These are phyloP conservation scores for Acacia confusa DNA, from an alignment of 306 rosid species.

Conservation along the genomic window DNA sequence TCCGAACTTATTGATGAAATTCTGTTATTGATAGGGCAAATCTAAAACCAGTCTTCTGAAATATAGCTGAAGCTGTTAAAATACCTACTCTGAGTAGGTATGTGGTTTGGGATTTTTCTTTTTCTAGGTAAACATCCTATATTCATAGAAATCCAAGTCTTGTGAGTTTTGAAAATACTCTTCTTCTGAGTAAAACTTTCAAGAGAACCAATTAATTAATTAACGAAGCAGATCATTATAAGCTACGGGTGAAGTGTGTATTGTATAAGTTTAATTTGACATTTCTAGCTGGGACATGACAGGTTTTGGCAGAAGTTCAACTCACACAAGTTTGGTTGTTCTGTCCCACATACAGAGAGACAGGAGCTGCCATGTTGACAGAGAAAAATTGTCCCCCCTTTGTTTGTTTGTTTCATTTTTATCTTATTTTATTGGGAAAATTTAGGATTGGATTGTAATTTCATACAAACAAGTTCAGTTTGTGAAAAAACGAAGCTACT, in stretches of 20 bases:
- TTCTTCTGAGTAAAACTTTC: background rate
- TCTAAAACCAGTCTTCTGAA: background rate
- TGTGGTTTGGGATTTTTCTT: background rate
- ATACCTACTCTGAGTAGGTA: background rate
- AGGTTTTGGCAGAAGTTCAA: constrained; percentile 11
- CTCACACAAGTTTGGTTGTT: background rate
- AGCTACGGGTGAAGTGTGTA: background rate
- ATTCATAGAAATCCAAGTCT: background rate
- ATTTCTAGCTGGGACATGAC: background rate
- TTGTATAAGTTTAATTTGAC: background rate
- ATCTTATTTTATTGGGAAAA: background rate
- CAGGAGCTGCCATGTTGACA: background rate
- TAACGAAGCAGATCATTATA: background rate
- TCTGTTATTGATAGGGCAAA: background rate
- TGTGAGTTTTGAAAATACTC: background rate
- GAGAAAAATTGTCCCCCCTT: background rate
- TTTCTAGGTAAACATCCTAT: background rate
- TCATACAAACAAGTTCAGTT: background rate
- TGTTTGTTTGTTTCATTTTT: background rate
- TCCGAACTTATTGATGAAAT: constrained; percentile 1
- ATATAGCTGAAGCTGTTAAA: background rate
- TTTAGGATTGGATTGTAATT: background rate
- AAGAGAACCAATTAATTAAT: background rate
- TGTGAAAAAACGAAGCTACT: background rate
- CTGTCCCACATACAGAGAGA: background rate